phyloP scores from a whole-genome alignment of 2,329 filamentous ascomycete genomes.

The Acrodontium crateriforme region DNA sequence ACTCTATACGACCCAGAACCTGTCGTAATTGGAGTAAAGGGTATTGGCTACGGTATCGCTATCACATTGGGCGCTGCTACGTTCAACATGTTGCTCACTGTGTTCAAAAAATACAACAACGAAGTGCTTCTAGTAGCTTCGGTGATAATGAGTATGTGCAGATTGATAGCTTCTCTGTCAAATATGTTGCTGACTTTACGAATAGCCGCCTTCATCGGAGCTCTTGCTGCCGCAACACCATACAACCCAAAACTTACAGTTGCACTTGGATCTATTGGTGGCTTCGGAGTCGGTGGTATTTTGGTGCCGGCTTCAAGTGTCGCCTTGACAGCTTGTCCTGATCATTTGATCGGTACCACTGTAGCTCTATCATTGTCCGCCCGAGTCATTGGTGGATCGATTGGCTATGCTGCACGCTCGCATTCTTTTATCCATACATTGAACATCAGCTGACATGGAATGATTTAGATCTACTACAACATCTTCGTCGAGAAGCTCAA shows the following conservation, averaged over 20 bases:
- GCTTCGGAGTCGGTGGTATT: not conserved
- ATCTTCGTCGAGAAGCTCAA: not conserved
- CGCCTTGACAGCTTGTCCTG: not conserved
- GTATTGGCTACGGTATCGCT: conserved; percentile 47
- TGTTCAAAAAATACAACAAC: too few relatives aligned
- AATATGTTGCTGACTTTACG: not conserved
- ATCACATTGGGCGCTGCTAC: conserved; percentile 47
- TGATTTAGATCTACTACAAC: not conserved
- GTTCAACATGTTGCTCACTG: conserved; percentile 42
- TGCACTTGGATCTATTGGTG: not conserved
- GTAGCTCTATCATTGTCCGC: not conserved
- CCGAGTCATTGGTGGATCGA: not conserved
- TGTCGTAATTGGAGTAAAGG: conserved; percentile 46
- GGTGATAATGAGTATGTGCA: not conserved
- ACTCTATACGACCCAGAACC: conserved; percentile 52
- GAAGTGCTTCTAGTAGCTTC: not conserved
- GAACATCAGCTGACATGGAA: too few relatives aligned
- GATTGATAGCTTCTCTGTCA: not conserved
- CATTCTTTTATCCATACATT: too few relatives aligned
- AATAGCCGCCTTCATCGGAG: not conserved
- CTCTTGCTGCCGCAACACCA: not conserved
- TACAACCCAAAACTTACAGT: not conserved
- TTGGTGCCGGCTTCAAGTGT: not conserved
- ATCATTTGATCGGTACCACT: not conserved
- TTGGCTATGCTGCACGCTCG: too few relatives aligned